Base-by-base conservation (phyloP, 306 rosid species). In the Sechiopsis laciniata region DNA sequence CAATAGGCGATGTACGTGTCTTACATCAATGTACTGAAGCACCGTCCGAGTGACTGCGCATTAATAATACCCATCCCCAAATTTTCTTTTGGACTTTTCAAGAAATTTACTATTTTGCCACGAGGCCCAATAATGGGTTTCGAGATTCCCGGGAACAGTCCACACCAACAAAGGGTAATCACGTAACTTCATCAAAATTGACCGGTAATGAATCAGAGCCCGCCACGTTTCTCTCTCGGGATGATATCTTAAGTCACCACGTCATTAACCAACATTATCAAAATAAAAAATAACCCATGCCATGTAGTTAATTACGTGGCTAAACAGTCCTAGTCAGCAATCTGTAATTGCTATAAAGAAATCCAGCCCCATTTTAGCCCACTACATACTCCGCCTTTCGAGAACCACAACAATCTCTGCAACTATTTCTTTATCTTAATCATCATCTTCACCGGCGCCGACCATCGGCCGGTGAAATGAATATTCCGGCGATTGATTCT, bases 401-500 rank as follows among this genome's bases (percentile, higher is more conserved):
- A 67, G 40, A 67, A 48, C 37, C 73, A 67, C 40, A 67, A 0
- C 55, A 72, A 35, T 29, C 48, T 19, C 76, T 32, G 52, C 55
- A 9, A 32, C 29, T 9, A 2, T 6, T 72, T n/a, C 72, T 37
- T 15, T 17, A 65, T 64, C 71, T 61, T 61, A n/a, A 7, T 61
- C 52, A 9, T 65, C 55, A 2, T 58, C 76, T 73, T 73, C 68
- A 2, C 76, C 76, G 67, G 55, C 64, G 54, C 11, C 69, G 40
- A 19, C 21, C 55, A 37, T n/a, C 76, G 80, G 83, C 87, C 79
- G 82, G 69, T 86, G 85, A 81, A 73, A 93, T 90, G 98, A 87
- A 79, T 73, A 75, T 77, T 81, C 89, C 89, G 85, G 96, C 85
- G 21, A 81, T 13, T 0, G 6, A 69, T 0, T 73, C 76, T 7